Percentiles rank a stretch among this genome's conserved stretches.
Conservation (phyloP, 2,329 filamentous ascomycete genomes). For the Fusarium nisikadoi region DNA sequence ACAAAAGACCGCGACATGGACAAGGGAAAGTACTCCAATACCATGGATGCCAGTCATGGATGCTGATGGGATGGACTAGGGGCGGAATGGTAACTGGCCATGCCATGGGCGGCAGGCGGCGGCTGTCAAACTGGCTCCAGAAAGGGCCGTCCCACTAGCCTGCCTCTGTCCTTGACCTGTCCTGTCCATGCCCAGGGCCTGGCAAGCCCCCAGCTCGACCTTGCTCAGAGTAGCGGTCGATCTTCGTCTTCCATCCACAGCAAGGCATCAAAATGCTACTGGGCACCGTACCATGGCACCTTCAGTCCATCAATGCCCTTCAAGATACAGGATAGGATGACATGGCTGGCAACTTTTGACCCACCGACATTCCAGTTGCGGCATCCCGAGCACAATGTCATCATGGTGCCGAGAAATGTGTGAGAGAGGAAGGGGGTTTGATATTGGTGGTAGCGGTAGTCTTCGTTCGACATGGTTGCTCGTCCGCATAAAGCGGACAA, state of each 20-base stretch:
- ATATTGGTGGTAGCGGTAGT: slow-evolving; percentile 1
- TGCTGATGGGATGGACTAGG: slow-evolving; percentile 33
- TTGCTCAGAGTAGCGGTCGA: slow-evolving; percentile 39
- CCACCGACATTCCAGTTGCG: slow-evolving; percentile 46
- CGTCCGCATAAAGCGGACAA: slow-evolving; percentile 21
- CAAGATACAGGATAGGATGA: slow-evolving; percentile 27
- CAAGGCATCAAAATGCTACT: slow-evolving; percentile 17
- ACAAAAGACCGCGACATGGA: slow-evolving; percentile 11
- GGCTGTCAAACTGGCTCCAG: slow-evolving; percentile 45
- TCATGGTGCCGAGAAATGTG: slow-evolving; percentile 29
- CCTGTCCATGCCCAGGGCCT: slow-evolving; percentile 25
- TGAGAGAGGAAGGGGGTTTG: slow-evolving; percentile 12
- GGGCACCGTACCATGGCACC: not conserved
- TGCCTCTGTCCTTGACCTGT: slow-evolving; percentile 30
- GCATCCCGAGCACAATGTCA: slow-evolving; percentile 42
- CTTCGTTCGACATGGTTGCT: slow-evolving; percentile 16
- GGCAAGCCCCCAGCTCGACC: slow-evolving; percentile 33
- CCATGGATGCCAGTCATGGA: slow-evolving; percentile 33
- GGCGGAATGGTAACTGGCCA: slow-evolving; percentile 41
- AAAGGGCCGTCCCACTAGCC: slow-evolving; percentile 46
- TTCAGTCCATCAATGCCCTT: slow-evolving; percentile 15
- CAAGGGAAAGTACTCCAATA: slow-evolving; percentile 24
- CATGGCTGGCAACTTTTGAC: slow-evolving; percentile 25
- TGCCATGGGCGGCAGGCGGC: slow-evolving; percentile 40
- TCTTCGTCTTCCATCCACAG: slow-evolving; percentile 23